Conservation (phyloP, 495 filamentous ascomycete genomes). For the Aspergillus taichungensis region DNA sequence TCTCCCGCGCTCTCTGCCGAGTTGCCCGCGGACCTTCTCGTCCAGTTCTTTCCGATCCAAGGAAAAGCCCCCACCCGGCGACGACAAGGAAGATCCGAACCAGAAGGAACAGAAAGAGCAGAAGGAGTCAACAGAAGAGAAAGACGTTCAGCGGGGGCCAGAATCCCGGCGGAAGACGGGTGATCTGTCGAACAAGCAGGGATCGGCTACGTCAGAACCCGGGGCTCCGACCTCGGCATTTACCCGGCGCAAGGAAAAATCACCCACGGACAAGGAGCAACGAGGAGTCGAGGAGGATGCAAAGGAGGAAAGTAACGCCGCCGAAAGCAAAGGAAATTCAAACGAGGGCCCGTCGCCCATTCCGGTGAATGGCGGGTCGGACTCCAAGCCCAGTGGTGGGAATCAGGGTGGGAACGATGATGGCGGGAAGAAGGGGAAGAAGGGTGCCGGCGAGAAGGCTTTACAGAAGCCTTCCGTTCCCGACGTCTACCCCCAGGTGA, state of each 20-base stretch:
- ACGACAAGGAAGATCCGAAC: conserved; percentile 28
- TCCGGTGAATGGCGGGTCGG: conserved; percentile 31
- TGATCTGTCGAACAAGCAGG: conserved; percentile 27
- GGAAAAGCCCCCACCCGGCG: conserved; percentile 36
- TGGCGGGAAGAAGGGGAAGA: conserved; percentile 51
- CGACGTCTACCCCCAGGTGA: conserved; percentile 94
- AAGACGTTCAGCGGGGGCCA: conserved; percentile 20
- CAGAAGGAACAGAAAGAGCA: conserved; percentile 25
- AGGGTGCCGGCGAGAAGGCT: conserved; percentile 56
- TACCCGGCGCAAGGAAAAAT: conserved; percentile 31
- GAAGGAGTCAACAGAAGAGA: conserved; percentile 24
- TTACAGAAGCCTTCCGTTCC: conserved; percentile 82
- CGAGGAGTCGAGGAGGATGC: conserved; percentile 33
- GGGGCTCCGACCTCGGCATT: conserved; percentile 23
- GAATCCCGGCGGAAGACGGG: conserved; percentile 27
- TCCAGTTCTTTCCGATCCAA: conserved; percentile 31
- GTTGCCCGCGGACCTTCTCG: conserved; percentile 31
- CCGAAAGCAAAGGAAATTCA: conserved; percentile 33
- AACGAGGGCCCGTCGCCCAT: conserved; percentile 40
- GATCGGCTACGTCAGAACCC: conserved; percentile 16
- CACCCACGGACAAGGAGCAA: conserved; percentile 28
- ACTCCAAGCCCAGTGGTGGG: conserved; percentile 42
- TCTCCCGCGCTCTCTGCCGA: conserved; percentile 21
- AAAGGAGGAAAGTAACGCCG: conserved; percentile 29
- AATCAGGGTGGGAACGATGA: conserved; percentile 43